phyloP scores from a whole-genome alignment of 345 rosid species.

The Cardamine resedifolia region DNA sequence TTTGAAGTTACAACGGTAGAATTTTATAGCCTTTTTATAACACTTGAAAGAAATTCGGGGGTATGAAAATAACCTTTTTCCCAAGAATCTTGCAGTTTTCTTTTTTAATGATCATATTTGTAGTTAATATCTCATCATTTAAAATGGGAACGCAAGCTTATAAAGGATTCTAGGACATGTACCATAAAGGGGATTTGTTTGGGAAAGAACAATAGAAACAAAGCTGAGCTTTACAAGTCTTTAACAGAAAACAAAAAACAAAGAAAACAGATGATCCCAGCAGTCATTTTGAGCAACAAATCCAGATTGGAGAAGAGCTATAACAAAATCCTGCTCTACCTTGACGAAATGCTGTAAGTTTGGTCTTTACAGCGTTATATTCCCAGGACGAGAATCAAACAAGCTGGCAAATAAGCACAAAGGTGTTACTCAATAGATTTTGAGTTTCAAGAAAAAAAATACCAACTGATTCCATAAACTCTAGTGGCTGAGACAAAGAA shows the following conservation, averaged over 20 bases:
- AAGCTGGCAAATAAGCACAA: neutral
- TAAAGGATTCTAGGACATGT: slow-evolving; percentile 2
- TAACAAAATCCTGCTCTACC: neutral
- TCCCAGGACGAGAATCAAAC: neutral
- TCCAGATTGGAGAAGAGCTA: neutral
- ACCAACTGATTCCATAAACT: neutral
- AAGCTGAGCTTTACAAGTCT: slow-evolving; percentile 28
- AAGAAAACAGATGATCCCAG: neutral
- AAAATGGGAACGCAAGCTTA: neutral
- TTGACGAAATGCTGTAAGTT: neutral
- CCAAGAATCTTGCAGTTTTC: neutral
- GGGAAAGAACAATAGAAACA: neutral
- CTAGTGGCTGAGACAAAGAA: neutral
- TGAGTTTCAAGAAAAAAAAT: neutral
- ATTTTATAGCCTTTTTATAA: too few species aligned
- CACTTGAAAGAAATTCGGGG: too few species aligned
- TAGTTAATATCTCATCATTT: neutral
- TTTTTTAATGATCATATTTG: neutral
- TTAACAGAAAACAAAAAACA: neutral
- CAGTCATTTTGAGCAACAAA: slow-evolving; percentile 17
- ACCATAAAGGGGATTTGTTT: neutral
- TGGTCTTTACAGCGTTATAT: neutral
- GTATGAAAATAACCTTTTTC: too few species aligned
- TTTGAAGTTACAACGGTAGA: too few species aligned
- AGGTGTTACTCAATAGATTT: neutral